A percentile compares a stretch with the other conserved stretches of the same genome.
Evolutionary conservation across 2,329 filamentous ascomycete species (phyloP).

Genomic region (Aureobasidium sp.): DNA sequence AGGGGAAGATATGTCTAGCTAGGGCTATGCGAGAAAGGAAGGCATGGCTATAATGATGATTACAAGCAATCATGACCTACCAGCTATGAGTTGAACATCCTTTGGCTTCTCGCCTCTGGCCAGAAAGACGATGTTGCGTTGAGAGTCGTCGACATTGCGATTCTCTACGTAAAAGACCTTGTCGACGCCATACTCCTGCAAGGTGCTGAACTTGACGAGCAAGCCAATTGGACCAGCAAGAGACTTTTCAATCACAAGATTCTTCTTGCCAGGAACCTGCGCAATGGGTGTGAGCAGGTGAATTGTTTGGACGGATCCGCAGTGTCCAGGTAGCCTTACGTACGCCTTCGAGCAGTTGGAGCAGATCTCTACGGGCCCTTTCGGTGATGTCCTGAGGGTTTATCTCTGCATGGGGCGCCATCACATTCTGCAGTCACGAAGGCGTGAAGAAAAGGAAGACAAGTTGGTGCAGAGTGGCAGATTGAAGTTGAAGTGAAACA

Average conservation of each 20-base stretch:
- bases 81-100: conserved; percentile 77
- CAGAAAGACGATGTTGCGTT: conserved; percentile 91
- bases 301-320: no score
- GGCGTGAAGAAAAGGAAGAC: not conserved
- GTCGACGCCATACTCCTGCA: conserved; percentile 96
- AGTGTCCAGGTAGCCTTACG: conserved; percentile 41
- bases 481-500: not conserved
- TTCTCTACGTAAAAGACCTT: conserved; percentile 97
- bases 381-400: conserved; percentile 68
- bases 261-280: conserved; percentile 97
- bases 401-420: conserved; percentile 42
- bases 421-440: conserved; percentile 19
- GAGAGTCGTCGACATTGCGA: conserved; percentile 85
- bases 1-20: not conserved
- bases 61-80: conserved; percentile 42
- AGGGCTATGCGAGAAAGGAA: not conserved
- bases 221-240: conserved; percentile 83
- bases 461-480: not conserved
- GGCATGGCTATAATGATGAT: conserved; percentile 6
- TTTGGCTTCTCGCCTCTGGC: conserved; percentile 84
- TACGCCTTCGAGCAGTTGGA: conserved; percentile 91
- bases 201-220: conserved; percentile 88
- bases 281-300: conserved; percentile 11
- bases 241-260: conserved; percentile 83
- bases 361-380: conserved; percentile 77